Evolutionary conservation across 148 eudicot species (phyloP), one percentile per base, ranked within the genome.

Genomic region (Selenicereus undatus): DNA sequence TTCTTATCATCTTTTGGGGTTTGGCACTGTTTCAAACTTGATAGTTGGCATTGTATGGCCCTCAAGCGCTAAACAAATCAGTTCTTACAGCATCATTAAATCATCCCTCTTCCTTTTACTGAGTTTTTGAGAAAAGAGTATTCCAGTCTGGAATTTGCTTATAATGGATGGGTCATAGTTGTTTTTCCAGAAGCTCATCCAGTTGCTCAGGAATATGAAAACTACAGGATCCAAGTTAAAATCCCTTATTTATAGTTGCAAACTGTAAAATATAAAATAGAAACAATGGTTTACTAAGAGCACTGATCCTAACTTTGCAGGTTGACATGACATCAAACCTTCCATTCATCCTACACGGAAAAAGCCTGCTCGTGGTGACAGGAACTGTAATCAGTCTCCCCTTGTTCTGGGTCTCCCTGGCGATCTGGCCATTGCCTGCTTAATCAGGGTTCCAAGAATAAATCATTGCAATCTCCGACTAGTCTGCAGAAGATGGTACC

Each of bases 351-450:
- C 94, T n/a, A 87, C 91, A 11, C 77, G 95, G 76, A 91, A 93
- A 80, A 94, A 93, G 73, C 92, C 92, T 75, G 56, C 89, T 52
- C 93, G 93, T 48, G 88, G 92, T 60, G 94, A 93, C 60, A 85
- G 91, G 79, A 91, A 77, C 68, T 88, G 91, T 58, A 91, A 71
- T 81, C 94, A 88, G 79, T 84, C 94, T 74, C 98, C 96, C 80
- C 90, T 94, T 52, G 86, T 94, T 77, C 98, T 97, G 0, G 97
- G 95, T 76, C 92, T 94, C 52, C 98, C 98, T 1, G 97, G 93
- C 80, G 98, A 94, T 82, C 91, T 94, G 30, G 98, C 98, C 75
- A 93, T 94, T 43, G 97, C 98, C 78, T 94, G 98, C 90, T 83
- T 94, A 77, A 91, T 93, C 70, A 89, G 97, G 69, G 98, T 94